Base-by-base conservation (phyloP, 306 rosid genomes). In the Sphenostylis stenocarpa region DNA sequence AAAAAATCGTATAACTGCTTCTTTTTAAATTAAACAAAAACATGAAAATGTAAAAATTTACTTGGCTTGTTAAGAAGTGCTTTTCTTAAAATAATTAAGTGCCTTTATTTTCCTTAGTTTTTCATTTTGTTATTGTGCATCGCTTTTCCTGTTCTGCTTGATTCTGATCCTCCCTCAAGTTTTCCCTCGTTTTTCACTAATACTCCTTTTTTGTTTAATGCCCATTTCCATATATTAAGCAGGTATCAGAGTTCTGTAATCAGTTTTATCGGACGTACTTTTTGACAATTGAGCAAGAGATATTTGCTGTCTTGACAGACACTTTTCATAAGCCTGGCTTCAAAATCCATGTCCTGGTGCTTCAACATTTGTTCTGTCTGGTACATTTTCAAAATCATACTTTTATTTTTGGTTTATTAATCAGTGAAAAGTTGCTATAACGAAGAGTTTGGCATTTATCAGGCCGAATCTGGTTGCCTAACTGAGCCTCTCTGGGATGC, bases 251-350 rank as follows among this genome's bases (percentile, higher is more conserved):
- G 90, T 95, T 90, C 79, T 89, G 97, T 76, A 92, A 92, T 87
- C 99, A 95, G 75, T 95, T 90, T 81, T 92, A 83, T 65, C 81
- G 86, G 68, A 81, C 97, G 3, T 95, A 95, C 87, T 95, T 87
- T 73, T 57, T 88, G 87, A 87, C 90, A 52, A 90, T 91, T 12
- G 99, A 90, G 86, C 97, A 89, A 88, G 99, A 95, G 85, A 92
- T 90, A 75, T 95, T 92, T 85, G 99, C 97, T 21, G 97, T 92
- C 80, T 82, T 92, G 87, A 95, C 97, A 7, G 97, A 95, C 86
- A 95, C 97, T 0, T 95, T 95, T 67, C 99, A 95, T 85, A 95
- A 95, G 83, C 99, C 97, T 33, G 97, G 99, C 73, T 95, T 95
- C 90, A 95, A 95, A 90, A 88, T 95, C 67, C 99, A 95, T 84